These are phyloP conservation scores for Ophiostoma australiae DNA, from an alignment of 2,329 filamentous ascomycete genomes.

Conservation along the genomic window DNA sequence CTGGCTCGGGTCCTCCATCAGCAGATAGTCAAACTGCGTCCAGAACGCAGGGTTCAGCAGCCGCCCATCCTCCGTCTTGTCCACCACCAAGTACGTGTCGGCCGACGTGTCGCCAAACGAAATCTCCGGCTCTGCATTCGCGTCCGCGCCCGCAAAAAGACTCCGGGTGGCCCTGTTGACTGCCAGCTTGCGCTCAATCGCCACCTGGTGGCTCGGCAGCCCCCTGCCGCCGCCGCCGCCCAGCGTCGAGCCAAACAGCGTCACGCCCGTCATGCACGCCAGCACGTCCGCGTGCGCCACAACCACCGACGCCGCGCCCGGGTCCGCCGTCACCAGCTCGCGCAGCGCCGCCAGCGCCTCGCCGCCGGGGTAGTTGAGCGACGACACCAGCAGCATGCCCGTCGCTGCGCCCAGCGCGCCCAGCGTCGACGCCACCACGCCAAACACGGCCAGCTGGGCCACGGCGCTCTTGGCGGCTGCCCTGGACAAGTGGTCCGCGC, in stretches of 20 bases:
- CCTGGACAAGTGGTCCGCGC: conserved; percentile 64
- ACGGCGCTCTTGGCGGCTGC: conserved; percentile 32
- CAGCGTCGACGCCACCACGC: conserved; percentile 45
- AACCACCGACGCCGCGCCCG: conserved; percentile 33
- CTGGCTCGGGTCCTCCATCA: conserved; percentile 50
- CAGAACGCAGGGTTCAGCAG: conserved; percentile 53
- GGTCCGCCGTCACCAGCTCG: conserved; percentile 36
- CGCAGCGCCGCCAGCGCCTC: conserved; percentile 62
- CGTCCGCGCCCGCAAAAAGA: not conserved
- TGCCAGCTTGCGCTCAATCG: conserved; percentile 11
- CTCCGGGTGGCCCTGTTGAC: not conserved
- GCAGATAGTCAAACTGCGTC: conserved; percentile 58
- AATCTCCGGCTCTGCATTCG: conserved; percentile 26
- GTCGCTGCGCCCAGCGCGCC: conserved; percentile 52
- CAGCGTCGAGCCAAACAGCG: conserved; percentile 54
- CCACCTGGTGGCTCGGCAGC: conserved; percentile 20
- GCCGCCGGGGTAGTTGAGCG: conserved; percentile 90
- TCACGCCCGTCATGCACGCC: conserved; percentile 66
- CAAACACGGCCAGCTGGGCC: conserved; percentile 57
- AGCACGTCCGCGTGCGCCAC: conserved; percentile 60
- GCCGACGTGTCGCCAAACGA: conserved; percentile 21
- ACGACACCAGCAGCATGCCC: conserved; percentile 69
- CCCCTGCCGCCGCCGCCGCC: no score
- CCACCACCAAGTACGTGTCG: conserved; percentile 39
- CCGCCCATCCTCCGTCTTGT: conserved; percentile 56